Conservation (phyloP, 371 early-diverging fungal species). For the Dichotomocladium elegans region DNA sequence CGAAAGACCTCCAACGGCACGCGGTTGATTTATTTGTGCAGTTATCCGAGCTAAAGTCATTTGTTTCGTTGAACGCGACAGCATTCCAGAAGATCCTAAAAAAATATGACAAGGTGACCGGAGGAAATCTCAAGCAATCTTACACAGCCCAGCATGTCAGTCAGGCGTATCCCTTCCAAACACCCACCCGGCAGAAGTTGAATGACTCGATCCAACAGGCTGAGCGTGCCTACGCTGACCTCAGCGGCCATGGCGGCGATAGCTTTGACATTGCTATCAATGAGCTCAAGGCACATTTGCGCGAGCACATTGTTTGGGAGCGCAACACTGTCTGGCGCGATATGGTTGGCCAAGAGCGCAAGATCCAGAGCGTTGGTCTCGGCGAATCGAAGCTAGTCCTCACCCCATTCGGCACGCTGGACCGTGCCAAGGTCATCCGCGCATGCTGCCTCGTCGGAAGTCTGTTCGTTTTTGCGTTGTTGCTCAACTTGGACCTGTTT, state of each 20-base stretch:
- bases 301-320: conserved; percentile 93
- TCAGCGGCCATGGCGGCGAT: conserved; percentile 34
- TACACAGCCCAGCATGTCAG: conserved; percentile 48
- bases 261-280: conserved; percentile 59
- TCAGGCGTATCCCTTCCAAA: conserved; percentile 65
- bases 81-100: conserved; percentile 96
- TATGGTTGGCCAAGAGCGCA: conserved; percentile 92
- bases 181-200: conserved; percentile 51
- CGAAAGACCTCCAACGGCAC: conserved; percentile 32
- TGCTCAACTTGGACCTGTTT: conserved; percentile 54
- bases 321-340: conserved; percentile 98
- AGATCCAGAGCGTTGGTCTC: conserved; percentile 62
- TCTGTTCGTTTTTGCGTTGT: conserved; percentile 49
- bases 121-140: conserved; percentile 51
- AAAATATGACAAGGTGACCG: conserved; percentile 93
- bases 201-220: conserved; percentile 60
- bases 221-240: conserved; percentile 53
- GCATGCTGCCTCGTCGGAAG: conserved; percentile 36
- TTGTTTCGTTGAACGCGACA: conserved; percentile 88
- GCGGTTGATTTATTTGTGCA: conserved; percentile 70
- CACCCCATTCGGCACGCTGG: conserved; percentile 10
- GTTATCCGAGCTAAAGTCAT: conserved; percentile 85
- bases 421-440: conserved; percentile 31
- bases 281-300: conserved; percentile 77
- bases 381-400: conserved; percentile 29